Base-by-base conservation (phyloP, 495 filamentous ascomycete genomes). In the Trichoderma gamsii region DNA sequence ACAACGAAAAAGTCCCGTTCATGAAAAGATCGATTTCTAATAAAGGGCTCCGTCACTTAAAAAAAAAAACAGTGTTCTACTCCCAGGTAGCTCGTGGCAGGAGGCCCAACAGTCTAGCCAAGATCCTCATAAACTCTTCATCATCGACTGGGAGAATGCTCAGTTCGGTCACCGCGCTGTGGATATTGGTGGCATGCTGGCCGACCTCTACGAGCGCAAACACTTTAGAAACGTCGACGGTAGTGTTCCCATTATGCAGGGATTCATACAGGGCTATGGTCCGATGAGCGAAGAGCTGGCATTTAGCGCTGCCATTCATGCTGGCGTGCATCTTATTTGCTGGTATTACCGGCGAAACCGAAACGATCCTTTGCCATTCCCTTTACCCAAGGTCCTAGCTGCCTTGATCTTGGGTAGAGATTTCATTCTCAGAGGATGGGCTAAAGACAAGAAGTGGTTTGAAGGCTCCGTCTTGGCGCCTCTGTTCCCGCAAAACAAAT, bases 71-170 rank as follows among this genome's bases (percentile, higher is more conserved):
- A 52, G 49, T 11, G 49, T 52, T 52, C n/a, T 52, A 23, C 49
- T 52, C 9, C 49, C 49, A 27, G n/a, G 15, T 27, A 27, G 41
- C 56, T 15, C 70, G 64, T 29, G 11, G 66, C 23, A 63, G 59
- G 25, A 16, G 65, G 13, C 11, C 63, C 21, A 27, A 52, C 21
- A 29, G 23, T 29, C 25, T 6, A 11, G 15, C 4, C 63, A 59
- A 44, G 27, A 59, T n/a, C 23, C 49, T 3, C 21, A 63, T 13
- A 52, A 73, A 21, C 66, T 77, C 16, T 52, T 70, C 61, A 66
- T 87, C 15, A 78, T 84, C 41, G 85, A 88, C 72, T 87, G 85
- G 85, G 84, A 87, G 69, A 68, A 84, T 7, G 68, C 74, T 21
- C 83, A 86, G 11, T 72, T 81, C 23, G 80, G 80, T 7, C 73